Base-by-base conservation (phyloP, 2,329 filamentous ascomycete genomes). In the Capronia americana region DNA sequence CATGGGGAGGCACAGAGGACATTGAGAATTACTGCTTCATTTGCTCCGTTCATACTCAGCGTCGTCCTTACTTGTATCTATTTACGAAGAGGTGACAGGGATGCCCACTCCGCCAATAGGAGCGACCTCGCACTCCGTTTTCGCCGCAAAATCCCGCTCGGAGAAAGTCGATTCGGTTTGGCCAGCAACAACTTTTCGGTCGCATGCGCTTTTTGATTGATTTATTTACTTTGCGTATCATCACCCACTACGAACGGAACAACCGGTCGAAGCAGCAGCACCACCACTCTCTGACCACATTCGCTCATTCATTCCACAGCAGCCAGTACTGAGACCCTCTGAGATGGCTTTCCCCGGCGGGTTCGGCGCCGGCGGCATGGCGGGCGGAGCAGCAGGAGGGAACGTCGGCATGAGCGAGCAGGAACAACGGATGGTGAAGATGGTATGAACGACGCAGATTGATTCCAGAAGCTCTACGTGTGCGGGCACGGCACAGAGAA, bases 391-490 rank as follows among this genome's bases (percentile, higher is more conserved):
- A 24, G 59, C 55, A 34, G 63, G 64, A 59, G 64, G 57, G 20
- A 69, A 68, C 28, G 67, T 62, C 30, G 80, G 80, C 50, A 77
- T 83, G 78, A 80, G 70, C 61, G 80, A 83, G 17, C 80, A 83
- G 71, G 81, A 84, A 65, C 77, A 80, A 62, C 76, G 76, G 53
- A 83, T 83, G 78, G 79, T 83, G 50, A 82, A 81, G 71, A 78
- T 78, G 74, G 81, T 83, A 70, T 62, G 50, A 10, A 20, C 8
- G 57, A 28, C 30, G 20, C 24, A 20, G n/a, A 2, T 5, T 10
- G 0, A 24, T 4, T 12, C 7, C 17, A n/a, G 30, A 20, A 17
- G 5, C 38, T 2, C 38, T 6, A 14, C 14, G 34, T 17, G 34
- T 4, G 14, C 1, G 8, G 32, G 32, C 32, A 38, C 4, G 11